These are phyloP conservation scores for Scheffersomyces quercinus DNA, from an alignment of 1,139 yeast genomes.

Conservation along the genomic window DNA sequence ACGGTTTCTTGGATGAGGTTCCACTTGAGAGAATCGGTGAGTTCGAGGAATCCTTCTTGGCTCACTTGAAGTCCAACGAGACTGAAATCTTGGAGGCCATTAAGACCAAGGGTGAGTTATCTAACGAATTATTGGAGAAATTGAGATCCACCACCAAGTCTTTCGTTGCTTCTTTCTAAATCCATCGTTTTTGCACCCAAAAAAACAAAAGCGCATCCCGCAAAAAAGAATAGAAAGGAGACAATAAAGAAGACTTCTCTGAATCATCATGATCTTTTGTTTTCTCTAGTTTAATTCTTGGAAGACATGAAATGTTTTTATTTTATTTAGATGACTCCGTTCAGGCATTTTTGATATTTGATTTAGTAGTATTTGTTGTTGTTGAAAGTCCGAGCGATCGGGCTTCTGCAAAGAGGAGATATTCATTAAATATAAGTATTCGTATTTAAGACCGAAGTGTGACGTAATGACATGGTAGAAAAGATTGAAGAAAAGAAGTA, in stretches of 20 bases:
- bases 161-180: conserved; percentile 82
- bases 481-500: no score
- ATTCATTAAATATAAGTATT: no score
- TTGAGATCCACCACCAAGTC: conserved; percentile 90
- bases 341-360: conserved; percentile 1
- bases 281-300: conserved; percentile 1
- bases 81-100: conserved; percentile 79
- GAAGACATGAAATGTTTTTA: conserved; percentile 2
- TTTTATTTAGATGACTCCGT: conserved; percentile 2
- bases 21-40: conserved; percentile 86
- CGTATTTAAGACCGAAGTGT: no score
- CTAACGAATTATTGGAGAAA: conserved; percentile 82
- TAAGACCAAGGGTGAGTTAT: conserved; percentile 86
- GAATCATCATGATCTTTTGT: conserved; percentile 6
- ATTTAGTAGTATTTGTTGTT: background rate
- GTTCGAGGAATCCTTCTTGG: conserved; percentile 90
- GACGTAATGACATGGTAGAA: no score
- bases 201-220: conserved; percentile 5
- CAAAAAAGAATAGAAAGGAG: conserved; percentile 1
- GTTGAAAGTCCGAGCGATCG: no score
- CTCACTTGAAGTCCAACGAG: conserved; percentile 90
- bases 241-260: conserved; percentile 4
- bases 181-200: conserved; percentile 8
- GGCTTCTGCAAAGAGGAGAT: no score
- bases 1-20: conserved; percentile 93